Base-by-base conservation (phyloP, 2,329 filamentous ascomycete genomes). In the Ophiostoma pallidulum region DNA sequence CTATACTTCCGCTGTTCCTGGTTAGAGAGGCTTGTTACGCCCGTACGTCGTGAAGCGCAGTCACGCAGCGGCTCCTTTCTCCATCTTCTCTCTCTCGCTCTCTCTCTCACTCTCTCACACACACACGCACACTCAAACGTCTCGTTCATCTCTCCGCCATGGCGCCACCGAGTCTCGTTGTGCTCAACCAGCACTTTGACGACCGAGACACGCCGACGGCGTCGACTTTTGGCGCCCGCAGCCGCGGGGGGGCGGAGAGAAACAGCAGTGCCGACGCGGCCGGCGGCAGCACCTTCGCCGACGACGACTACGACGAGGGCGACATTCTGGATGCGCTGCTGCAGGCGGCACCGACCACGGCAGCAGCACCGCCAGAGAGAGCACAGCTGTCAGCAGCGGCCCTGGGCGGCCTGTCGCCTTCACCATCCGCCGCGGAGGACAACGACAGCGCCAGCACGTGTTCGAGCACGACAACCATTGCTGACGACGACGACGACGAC, bases 281-380 rank as follows among this genome's bases (percentile, higher is more conserved):
- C 19, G 18, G 22, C 28, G 33, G 14, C 33, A 32, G 14, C 18
- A 16, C 9, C 3, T 32, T 33, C n/a, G 24, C 18, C 28, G 46
- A 46, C 16, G 16, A 26, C 13, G 39, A 39, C 39, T 50, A 43
- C 26, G 48, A 50, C 29, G 43, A 47, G 28, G 48, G 48, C 28
- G 48, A 50, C 24, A 50, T 50, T n/a, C 39, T 50, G 13, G 48
- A 50, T 22, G 43, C 42, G 20, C 43, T 50, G 39, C 38, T 50
- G 1, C 43, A 43, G 19, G 48, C 33, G 12, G 12, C 48, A 40
- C 24, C 37, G 7, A 22, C 14, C 26, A 14, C 20, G 13, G 13
- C 28, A 24, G 14, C 29, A 8, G 14, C 26, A 28, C 24, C 24
- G n/a, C n/a, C n/a, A n/a, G n/a, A n/a, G 10, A 28, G 24, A 28